A percentile compares a stretch with the other conserved stretches of the same genome.
phyloP scores from a whole-genome alignment of 2,329 filamentous ascomycete genomes.

The Cadophora sp. region DNA sequence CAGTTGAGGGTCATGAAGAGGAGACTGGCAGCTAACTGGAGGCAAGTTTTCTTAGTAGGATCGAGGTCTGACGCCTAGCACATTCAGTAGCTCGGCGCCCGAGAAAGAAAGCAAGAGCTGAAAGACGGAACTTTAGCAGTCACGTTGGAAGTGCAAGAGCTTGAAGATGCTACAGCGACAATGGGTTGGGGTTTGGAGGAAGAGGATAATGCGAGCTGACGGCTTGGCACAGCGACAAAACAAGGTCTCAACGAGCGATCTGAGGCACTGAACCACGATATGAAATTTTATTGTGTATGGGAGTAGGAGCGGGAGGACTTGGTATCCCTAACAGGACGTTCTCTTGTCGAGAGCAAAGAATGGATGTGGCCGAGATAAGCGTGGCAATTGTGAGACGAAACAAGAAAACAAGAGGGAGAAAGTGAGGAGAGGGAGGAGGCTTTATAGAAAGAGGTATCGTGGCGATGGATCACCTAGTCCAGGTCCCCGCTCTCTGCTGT shows the following conservation, averaged over 20 bases:
- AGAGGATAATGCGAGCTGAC: constrained; percentile 29
- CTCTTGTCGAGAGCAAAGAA: neutral
- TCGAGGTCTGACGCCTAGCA: constrained; percentile 37
- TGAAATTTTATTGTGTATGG: constrained; percentile 35
- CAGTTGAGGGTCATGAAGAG: constrained; percentile 76
- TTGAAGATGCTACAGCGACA: constrained; percentile 9
- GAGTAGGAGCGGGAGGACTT: constrained; percentile 17
- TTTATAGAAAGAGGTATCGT: constrained; percentile 16
- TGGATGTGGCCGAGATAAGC: neutral
- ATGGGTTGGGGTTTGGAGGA: neutral
- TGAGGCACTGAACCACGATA: constrained; percentile 37
- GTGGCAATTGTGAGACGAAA: neutral
- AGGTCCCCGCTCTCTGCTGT: constrained; percentile 16
- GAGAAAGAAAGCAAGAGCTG: constrained; percentile 36
- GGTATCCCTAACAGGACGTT: constrained; percentile 31
- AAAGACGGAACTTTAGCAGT: constrained; percentile 38
- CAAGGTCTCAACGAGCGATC: constrained; percentile 34
- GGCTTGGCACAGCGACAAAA: constrained; percentile 32
- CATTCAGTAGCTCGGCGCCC: constrained; percentile 41
- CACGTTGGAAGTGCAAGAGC: constrained; percentile 32
- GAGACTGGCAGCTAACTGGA: constrained; percentile 56
- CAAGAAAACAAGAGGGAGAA: neutral
- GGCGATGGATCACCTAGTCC: neutral
- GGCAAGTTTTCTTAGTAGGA: constrained; percentile 56
- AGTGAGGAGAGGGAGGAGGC: neutral